Percentiles rank a stretch among this genome's conserved stretches.
These are phyloP conservation scores for Pestalotiopsis sp. DNA, from an alignment of 2,329 filamentous ascomycete species.

Conservation along the genomic window DNA sequence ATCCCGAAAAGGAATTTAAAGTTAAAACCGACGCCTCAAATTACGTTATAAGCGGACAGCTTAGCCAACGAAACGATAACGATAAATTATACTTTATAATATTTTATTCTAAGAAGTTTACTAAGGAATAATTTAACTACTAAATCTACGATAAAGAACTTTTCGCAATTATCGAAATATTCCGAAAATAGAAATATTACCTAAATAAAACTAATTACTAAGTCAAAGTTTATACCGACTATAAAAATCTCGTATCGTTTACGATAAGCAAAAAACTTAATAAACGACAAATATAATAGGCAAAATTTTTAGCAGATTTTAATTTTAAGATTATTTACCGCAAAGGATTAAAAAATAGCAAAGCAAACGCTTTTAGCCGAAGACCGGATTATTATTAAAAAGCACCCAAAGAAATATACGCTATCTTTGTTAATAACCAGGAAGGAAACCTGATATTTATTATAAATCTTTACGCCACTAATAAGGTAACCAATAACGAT, in stretches of 20 bases:
- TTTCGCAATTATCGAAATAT: too few species aligned
- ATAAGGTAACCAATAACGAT: slow-evolving; percentile 5
- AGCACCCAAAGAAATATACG: not conserved
- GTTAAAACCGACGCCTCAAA: too few species aligned
- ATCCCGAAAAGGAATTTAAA: too few species aligned
- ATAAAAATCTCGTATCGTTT: not conserved
- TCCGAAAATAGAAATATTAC: too few species aligned
- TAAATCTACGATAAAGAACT: not conserved
- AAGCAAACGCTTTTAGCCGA: not conserved
- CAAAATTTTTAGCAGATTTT: too few species aligned
- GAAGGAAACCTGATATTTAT: not conserved
- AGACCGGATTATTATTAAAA: not conserved
- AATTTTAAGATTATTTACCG: too few species aligned
- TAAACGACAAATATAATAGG: too few species aligned
- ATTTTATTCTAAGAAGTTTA: not conserved
- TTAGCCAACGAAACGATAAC: too few species aligned
- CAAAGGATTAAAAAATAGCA: not conserved
- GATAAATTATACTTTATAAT: too few species aligned
- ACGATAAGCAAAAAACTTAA: too few species aligned
- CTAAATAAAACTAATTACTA: too few species aligned
- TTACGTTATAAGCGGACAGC: too few species aligned
- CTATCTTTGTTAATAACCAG: slow-evolving; percentile 9
- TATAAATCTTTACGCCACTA: not conserved
- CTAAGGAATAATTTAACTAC: not conserved
- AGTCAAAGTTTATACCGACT: not conserved